Evolutionary conservation across 495 filamentous ascomycete genomes (phyloP).

Genomic region (Aspergillus egyptiacus): DNA sequence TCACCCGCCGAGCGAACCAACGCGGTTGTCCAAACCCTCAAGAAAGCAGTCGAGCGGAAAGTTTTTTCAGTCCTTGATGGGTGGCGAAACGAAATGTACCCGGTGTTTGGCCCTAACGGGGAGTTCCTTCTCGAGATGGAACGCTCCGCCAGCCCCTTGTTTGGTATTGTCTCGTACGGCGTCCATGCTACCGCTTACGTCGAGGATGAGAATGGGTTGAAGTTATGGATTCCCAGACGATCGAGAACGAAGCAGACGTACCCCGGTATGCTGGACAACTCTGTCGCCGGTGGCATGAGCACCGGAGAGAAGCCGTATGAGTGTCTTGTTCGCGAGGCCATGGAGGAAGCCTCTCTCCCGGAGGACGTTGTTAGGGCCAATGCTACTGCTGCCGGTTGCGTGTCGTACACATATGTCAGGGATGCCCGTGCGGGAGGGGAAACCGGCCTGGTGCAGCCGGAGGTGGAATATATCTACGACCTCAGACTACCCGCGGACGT

Average conservation of each 20-base stretch:
- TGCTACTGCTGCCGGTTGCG: conserved; percentile 55
- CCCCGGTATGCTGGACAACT: conserved; percentile 85
- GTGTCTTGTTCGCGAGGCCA: conserved; percentile 76
- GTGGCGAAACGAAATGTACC: conserved; percentile 87
- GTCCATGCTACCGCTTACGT: conserved; percentile 83
- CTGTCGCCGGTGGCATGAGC: conserved; percentile 84
- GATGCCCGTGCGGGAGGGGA: conserved; percentile 77
- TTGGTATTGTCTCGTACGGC: conserved; percentile 83
- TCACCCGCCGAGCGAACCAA: conserved; percentile 53
- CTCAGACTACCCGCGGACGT: conserved; percentile 66
- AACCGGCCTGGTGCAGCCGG: conserved; percentile 79
- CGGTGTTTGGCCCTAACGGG: conserved; percentile 62
- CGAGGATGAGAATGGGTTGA: conserved; percentile 53
- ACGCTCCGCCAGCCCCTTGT: conserved; percentile 68
- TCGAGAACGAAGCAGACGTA: conserved; percentile 76
- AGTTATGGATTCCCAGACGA: conserved; percentile 79
- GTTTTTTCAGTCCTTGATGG: conserved; percentile 69
- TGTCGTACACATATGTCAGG: conserved; percentile 82
- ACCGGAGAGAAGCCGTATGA: conserved; percentile 71
- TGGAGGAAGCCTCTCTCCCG: conserved; percentile 84
- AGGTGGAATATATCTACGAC: conserved; percentile 89
- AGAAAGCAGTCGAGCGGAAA: conserved; percentile 55
- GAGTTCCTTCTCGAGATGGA: conserved; percentile 73
- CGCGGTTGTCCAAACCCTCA: conserved; percentile 52
- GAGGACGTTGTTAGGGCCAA: conserved; percentile 57